Percentiles rank a stretch among this genome's conserved stretches.
Evolutionary conservation across 371 early-diverging fungal genomes (phyloP).

Genomic region (Sporodiniella umbellata): DNA sequence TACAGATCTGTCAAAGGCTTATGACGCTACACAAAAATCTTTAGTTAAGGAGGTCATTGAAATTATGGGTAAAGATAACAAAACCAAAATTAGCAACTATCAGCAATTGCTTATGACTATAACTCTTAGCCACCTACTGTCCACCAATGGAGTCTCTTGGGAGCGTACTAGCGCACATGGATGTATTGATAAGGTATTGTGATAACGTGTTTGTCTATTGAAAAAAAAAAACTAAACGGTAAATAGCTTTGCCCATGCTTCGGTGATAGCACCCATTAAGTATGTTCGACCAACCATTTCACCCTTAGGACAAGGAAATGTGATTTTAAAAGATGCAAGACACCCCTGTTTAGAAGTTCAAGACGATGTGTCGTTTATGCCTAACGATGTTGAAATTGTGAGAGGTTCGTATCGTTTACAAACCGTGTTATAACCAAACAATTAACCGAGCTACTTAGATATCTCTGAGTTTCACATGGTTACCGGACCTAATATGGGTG

Average conservation of each 20-base stretch:
- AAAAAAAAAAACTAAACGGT: not conserved
- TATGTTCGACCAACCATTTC: constrained; percentile 78
- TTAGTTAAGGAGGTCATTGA: constrained; percentile 85
- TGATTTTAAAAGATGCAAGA: constrained; percentile 67
- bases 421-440: not conserved
- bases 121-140: constrained; percentile 67
- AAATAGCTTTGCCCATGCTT: constrained; percentile 80
- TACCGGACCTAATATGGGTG: constrained; percentile 97
- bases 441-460: constrained; percentile 23
- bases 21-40: constrained; percentile 65
- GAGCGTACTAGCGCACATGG: constrained; percentile 75
- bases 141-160: constrained; percentile 78
- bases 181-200: constrained; percentile 73
- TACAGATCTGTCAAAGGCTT: constrained; percentile 52
- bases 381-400: constrained; percentile 82
- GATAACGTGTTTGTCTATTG: not conserved
- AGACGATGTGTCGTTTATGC: constrained; percentile 89
- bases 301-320: constrained; percentile 57
- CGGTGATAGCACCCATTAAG: constrained; percentile 79
- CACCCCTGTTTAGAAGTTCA: constrained; percentile 97
- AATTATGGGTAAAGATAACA: constrained; percentile 56
- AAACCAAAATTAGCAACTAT: not conserved
- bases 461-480: constrained; percentile 72
- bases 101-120: not conserved
- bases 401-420: constrained; percentile 41